These are phyloP conservation scores for Austroboletus niveus DNA, from an alignment of 1,284 basidiomycete species.

Conservation along the genomic window DNA sequence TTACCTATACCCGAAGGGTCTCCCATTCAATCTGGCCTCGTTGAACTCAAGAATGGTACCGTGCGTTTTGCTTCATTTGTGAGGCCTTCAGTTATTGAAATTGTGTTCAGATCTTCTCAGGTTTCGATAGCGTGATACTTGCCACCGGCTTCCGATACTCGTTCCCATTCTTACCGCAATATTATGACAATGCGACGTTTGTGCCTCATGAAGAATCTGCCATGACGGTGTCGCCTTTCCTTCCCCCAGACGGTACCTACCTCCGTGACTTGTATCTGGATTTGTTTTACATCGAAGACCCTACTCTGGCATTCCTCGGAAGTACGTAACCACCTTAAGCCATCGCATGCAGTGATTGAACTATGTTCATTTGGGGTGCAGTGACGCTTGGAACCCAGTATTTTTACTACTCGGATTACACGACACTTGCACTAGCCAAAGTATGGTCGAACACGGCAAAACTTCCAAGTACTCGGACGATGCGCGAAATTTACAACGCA, in stretches of 20 bases:
- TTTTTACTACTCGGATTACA: slow-evolving; percentile 1
- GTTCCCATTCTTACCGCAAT: slow-evolving; percentile 17
- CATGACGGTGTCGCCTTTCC: slow-evolving; percentile 5
- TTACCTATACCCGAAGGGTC: slow-evolving; percentile 4
- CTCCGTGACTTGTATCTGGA: slow-evolving; percentile 19
- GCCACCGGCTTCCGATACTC: slow-evolving; percentile 14
- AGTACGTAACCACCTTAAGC: slow-evolving; percentile 1
- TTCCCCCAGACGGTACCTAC: slow-evolving; percentile 8
- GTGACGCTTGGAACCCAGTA: not conserved
- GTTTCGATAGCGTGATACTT: slow-evolving; percentile 11
- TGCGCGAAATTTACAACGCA: slow-evolving; percentile 1
- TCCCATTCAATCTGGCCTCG: slow-evolving; percentile 12
- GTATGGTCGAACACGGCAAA: slow-evolving; percentile 17
- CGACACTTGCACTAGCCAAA: slow-evolving; percentile 16
- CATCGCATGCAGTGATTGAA: not conserved
- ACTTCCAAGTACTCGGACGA: slow-evolving; percentile 5
- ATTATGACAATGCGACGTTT: slow-evolving; percentile 8
- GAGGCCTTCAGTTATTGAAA: not conserved
- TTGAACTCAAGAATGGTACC: slow-evolving; percentile 17
- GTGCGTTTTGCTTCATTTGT: not conserved
- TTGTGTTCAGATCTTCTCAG: slow-evolving; percentile 9
- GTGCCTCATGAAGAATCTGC: slow-evolving; percentile 3
- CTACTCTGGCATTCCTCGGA: slow-evolving; percentile 15
- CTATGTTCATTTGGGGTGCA: not conserved
- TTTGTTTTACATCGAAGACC: slow-evolving; percentile 15